phyloP scores from a whole-genome alignment of 1,284 basidiomycete species.

The Rugosomyces carneus region DNA sequence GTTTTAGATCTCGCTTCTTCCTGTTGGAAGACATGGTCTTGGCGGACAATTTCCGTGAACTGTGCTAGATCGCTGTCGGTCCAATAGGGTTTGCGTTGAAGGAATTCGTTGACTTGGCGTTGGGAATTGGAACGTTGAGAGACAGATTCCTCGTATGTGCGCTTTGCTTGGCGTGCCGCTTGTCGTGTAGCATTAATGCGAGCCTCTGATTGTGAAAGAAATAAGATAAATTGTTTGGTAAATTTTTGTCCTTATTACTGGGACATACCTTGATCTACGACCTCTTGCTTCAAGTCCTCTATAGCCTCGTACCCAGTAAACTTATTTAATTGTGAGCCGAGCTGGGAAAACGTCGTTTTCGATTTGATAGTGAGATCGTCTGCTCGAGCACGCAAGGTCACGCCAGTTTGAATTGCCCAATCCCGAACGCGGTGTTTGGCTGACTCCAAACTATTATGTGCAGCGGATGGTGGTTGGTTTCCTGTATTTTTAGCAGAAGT shows the following conservation, averaged over 20 bases:
- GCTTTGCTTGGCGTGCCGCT: conserved; percentile 64
- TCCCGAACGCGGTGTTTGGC: conserved; percentile 39
- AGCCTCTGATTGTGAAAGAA: conserved; percentile 40
- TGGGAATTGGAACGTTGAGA: conserved; percentile 73
- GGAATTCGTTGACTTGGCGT: conserved; percentile 83
- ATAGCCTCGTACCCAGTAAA: conserved; percentile 90
- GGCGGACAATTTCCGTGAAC: conserved; percentile 82
- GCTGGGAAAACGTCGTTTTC: conserved; percentile 56
- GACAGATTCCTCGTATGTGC: conserved; percentile 70
- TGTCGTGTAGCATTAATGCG: conserved; percentile 54
- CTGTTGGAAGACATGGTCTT: conserved; percentile 82
- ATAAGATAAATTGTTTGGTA: background rate
- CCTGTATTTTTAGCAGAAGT: conserved; percentile 6
- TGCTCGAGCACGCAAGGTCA: conserved; percentile 44
- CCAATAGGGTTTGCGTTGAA: conserved; percentile 88
- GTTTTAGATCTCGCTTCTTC: conserved; percentile 66
- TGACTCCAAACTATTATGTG: conserved; percentile 23
- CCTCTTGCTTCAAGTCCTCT: conserved; percentile 71
- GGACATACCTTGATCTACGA: conserved; percentile 71
- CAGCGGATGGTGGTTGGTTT: conserved; percentile 8
- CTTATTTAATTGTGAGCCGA: conserved; percentile 76
- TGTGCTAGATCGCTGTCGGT: conserved; percentile 73
- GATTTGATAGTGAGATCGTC: conserved; percentile 53
- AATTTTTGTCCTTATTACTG: conserved; percentile 2
- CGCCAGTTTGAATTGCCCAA: conserved; percentile 44